Evolutionary conservation across 768 basidiomycete species (phyloP).

Genomic region (Kwoniella heveanensis): DNA sequence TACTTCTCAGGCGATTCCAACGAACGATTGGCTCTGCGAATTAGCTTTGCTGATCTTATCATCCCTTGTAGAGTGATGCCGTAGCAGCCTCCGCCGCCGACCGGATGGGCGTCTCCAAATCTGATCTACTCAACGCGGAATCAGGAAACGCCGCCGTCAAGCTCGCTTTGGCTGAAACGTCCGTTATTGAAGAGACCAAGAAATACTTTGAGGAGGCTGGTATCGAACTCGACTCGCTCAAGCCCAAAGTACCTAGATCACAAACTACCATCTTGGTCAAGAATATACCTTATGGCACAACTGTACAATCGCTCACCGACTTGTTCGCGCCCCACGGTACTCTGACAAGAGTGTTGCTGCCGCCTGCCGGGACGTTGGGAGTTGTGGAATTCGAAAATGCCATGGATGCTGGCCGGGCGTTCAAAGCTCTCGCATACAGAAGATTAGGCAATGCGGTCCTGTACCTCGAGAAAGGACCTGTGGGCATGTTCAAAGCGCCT

Average conservation of each 20-base stretch:
- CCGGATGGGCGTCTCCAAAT: conserved; percentile 81
- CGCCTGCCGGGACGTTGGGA: conserved; percentile 90
- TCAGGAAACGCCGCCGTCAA: conserved; percentile 72
- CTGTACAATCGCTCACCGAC: conserved; percentile 70
- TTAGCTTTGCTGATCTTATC: neutral
- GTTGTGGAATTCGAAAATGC: conserved; percentile 81
- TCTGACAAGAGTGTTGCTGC: conserved; percentile 72
- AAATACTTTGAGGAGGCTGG: conserved; percentile 69
- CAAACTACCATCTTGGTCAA: conserved; percentile 87
- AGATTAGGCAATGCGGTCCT: conserved; percentile 85
- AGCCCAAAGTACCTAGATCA: conserved; percentile 58
- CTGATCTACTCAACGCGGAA: conserved; percentile 83
- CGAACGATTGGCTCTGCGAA: no score
- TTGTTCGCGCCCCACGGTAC: conserved; percentile 77
- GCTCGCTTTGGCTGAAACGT: conserved; percentile 92
- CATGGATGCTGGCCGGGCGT: conserved; percentile 72
- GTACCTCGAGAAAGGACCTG: conserved; percentile 89
- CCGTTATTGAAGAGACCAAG: conserved; percentile 93
- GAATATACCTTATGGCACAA: conserved; percentile 92
- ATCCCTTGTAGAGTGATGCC: conserved; percentile 73
- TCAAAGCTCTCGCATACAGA: conserved; percentile 80
- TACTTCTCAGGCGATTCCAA: no score
- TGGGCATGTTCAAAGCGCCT: conserved; percentile 69
- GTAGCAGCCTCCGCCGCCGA: conserved; percentile 87
- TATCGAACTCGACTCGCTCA: conserved; percentile 54